Conservation (phyloP, 2,329 filamentous ascomycete genomes). For the Venturia carpophila region DNA sequence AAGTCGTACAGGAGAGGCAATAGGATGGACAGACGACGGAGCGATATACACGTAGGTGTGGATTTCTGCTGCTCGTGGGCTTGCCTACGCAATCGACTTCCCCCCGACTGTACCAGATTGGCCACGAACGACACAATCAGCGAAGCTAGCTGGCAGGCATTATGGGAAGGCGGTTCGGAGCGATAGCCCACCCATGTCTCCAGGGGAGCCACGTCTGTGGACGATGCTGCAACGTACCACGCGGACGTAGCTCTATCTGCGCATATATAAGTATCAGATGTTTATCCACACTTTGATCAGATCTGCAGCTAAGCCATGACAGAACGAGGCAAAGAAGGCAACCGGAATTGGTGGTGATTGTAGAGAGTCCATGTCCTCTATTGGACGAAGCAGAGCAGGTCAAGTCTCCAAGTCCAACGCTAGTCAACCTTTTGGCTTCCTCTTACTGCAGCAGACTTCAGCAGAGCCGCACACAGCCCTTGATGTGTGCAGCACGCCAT, state of each 20-base stretch:
- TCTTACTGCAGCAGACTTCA: not conserved
- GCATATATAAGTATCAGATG: not conserved
- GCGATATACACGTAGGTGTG: not conserved
- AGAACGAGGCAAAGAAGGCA: slow-evolving; percentile 9
- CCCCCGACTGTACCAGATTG: not conserved
- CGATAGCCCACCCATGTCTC: not conserved
- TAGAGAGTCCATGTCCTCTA: not conserved
- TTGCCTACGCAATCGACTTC: not conserved
- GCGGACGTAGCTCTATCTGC: not conserved
- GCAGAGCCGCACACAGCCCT: not conserved
- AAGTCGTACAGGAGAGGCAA: too few relatives aligned
- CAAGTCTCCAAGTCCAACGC: not conserved
- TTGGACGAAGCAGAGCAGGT: not conserved
- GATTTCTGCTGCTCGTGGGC: not conserved
- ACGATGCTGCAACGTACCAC: not conserved
- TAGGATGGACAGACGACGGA: not conserved
- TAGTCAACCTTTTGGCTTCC: not conserved
- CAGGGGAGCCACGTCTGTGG: slow-evolving; percentile 3
- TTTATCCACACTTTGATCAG: not conserved
- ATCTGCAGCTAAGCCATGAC: not conserved
- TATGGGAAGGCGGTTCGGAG: not conserved
- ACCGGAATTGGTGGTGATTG: not conserved
- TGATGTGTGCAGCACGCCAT: not conserved
- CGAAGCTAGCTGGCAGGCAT: not conserved
- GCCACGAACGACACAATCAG: not conserved